phyloP scores from a whole-genome alignment of 2,329 filamentous ascomycete genomes.

The Nemania abortiva region DNA sequence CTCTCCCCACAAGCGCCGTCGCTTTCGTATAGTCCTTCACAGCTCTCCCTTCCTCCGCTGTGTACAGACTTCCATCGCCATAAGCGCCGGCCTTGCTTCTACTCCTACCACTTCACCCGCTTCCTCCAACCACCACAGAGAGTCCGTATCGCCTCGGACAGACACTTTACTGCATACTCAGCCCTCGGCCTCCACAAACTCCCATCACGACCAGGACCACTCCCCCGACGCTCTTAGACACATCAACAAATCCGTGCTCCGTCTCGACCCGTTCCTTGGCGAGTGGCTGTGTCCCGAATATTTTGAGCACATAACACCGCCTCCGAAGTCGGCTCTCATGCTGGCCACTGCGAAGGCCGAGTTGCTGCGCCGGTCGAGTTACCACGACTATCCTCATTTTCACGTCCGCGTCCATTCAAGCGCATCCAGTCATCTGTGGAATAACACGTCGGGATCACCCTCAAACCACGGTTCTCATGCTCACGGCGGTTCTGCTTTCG shows the following conservation, averaged over 20 bases:
- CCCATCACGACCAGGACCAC: constrained; percentile 21
- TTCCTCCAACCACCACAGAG: constrained; percentile 36
- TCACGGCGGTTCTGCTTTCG: constrained; percentile 36
- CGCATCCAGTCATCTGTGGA: constrained; percentile 57
- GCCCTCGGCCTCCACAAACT: constrained; percentile 39
- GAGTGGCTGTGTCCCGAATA: constrained; percentile 97
- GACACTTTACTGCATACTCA: constrained; percentile 41
- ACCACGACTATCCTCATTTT: constrained; percentile 62
- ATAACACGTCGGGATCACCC: constrained; percentile 44
- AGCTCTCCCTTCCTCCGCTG: constrained; percentile 95
- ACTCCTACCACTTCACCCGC: constrained; percentile 56
- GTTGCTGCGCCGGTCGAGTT: constrained; percentile 80
- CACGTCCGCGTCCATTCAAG: constrained; percentile 46
- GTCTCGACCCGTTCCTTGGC: constrained; percentile 91
- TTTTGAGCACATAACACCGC: constrained; percentile 90
- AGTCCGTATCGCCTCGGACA: constrained; percentile 48
- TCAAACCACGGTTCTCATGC: constrained; percentile 38
- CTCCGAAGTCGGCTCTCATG: constrained; percentile 88
- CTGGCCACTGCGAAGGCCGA: constrained; percentile 89
- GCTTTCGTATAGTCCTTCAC: constrained; percentile 86
- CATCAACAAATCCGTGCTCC: constrained; percentile 72
- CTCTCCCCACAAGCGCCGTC: constrained; percentile 63
- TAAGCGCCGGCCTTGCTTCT: constrained; percentile 85
- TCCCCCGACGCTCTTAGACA: constrained; percentile 33
- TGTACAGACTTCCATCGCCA: constrained; percentile 89